Percentiles rank a stretch among this genome's conserved stretches.
phyloP scores from a whole-genome alignment of 192 early-diverging fungal genomes.

The Coemansia sp. region DNA sequence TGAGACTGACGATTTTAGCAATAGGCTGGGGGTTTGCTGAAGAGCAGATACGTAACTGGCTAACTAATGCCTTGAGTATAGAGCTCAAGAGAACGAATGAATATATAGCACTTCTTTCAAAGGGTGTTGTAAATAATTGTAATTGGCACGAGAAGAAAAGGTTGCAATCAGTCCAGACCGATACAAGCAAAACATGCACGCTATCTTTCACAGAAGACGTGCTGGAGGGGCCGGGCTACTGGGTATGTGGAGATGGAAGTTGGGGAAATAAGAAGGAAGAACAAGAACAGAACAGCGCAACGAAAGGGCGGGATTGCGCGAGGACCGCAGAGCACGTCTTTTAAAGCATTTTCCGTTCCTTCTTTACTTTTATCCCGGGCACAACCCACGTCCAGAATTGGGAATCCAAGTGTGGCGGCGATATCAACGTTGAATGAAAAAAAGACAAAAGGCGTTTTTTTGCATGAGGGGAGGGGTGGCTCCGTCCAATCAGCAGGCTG shows the following conservation, averaged over 20 bases:
- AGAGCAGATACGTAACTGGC: not conserved
- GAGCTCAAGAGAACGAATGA: too few relatives aligned
- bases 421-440: not conserved
- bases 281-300: not conserved
- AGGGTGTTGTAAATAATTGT: too few relatives aligned
- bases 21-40: not conserved
- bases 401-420: conserved; percentile 10
- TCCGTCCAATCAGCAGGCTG: conserved; percentile 4
- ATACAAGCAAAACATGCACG: not conserved
- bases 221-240: too few relatives aligned
- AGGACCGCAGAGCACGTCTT: not conserved
- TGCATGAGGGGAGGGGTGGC: conserved; percentile 9
- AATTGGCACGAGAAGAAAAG: too few relatives aligned
- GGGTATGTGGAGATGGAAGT: not conserved
- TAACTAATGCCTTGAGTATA: too few relatives aligned
- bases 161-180: conserved; percentile 8
- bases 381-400: conserved; percentile 1
- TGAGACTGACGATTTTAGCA: not conserved
- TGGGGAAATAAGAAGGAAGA: not conserved
- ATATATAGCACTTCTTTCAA: too few relatives aligned
- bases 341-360: not conserved
- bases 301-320: not conserved
- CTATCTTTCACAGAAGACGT: too few relatives aligned
- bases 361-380: not conserved
- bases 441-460: not conserved